These are phyloP conservation scores for Botrytis porri DNA, from an alignment of 2,329 filamentous ascomycete species.

Conservation along the genomic window DNA sequence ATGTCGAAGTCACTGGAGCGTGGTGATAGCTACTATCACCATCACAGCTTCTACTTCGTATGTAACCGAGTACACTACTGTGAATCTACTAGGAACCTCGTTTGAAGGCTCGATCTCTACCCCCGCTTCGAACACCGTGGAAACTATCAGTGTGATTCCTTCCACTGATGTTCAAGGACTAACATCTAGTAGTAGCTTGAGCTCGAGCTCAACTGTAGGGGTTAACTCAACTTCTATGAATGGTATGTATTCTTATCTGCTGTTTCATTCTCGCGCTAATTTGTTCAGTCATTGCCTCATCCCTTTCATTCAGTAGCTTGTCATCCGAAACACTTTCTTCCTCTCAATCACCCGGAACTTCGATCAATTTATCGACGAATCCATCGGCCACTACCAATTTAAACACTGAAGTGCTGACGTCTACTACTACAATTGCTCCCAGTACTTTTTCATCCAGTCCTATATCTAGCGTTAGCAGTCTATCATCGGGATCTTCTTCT, in stretches of 20 bases:
- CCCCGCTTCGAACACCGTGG: neutral
- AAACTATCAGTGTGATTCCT: neutral
- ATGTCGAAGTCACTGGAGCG: neutral
- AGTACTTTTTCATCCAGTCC: neutral
- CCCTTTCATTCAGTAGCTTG: neutral
- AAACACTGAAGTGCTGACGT: neutral
- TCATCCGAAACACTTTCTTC: neutral
- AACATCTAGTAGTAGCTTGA: neutral
- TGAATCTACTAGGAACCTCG: neutral
- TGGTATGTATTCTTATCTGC: neutral
- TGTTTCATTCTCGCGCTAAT: neutral
- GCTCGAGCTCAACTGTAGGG: neutral
- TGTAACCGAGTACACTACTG: neutral
- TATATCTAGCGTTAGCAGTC: neutral
- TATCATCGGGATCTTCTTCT: neutral
- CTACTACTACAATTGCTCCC: neutral
- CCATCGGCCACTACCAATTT: neutral
- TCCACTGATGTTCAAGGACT: neutral
- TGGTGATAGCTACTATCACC: neutral
- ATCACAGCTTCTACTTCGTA: constrained; percentile 9
- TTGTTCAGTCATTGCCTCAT: neutral
- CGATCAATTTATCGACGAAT: neutral
- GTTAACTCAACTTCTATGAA: neutral
- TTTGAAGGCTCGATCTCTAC: neutral
- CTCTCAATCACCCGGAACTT: neutral